These are phyloP conservation scores for Suillus variegatus DNA, from an alignment of 768 basidiomycete genomes.

Conservation along the genomic window DNA sequence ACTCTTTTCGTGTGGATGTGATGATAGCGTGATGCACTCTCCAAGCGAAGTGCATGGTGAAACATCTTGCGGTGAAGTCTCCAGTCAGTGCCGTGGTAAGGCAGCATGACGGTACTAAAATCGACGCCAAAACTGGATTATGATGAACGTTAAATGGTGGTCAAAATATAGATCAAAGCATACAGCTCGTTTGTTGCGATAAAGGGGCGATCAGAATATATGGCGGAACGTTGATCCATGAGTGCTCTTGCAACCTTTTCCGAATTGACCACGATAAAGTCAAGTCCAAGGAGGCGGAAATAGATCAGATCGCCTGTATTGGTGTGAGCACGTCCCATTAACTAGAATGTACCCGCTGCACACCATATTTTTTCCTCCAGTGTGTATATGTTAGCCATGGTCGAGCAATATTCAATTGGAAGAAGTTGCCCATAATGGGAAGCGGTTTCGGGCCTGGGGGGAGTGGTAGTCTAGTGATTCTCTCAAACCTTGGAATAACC, in stretches of 20 bases:
- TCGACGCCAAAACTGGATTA: conserved; percentile 25
- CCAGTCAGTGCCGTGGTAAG: conserved; percentile 31
- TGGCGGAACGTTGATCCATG: conserved; percentile 27
- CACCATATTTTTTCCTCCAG: conserved; percentile 36
- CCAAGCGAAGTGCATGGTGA: conserved; percentile 27
- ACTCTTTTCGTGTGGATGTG: conserved; percentile 23
- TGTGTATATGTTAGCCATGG: conserved; percentile 37
- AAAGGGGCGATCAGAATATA: conserved; percentile 30
- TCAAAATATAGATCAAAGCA: background rate
- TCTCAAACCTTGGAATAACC: background rate
- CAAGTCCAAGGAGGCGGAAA: conserved; percentile 24
- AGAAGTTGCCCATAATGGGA: conserved; percentile 30
- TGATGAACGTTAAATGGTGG: background rate
- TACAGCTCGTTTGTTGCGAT: conserved; percentile 20
- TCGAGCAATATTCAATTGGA: conserved; percentile 25
- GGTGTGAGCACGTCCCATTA: conserved; percentile 1
- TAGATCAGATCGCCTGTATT: conserved; percentile 23
- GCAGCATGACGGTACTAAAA: conserved; percentile 29
- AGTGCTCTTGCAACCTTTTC: conserved; percentile 27
- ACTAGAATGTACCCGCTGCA: background rate
- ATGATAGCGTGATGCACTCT: conserved; percentile 20
- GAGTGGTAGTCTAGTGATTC: conserved; percentile 12
- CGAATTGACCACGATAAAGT: conserved; percentile 28
- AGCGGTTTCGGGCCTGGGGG: conserved; percentile 35
- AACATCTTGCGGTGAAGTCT: conserved; percentile 31